Conservation (phyloP, 2,329 filamentous ascomycete species). For the Aspergillus oerlinghausenensis region DNA sequence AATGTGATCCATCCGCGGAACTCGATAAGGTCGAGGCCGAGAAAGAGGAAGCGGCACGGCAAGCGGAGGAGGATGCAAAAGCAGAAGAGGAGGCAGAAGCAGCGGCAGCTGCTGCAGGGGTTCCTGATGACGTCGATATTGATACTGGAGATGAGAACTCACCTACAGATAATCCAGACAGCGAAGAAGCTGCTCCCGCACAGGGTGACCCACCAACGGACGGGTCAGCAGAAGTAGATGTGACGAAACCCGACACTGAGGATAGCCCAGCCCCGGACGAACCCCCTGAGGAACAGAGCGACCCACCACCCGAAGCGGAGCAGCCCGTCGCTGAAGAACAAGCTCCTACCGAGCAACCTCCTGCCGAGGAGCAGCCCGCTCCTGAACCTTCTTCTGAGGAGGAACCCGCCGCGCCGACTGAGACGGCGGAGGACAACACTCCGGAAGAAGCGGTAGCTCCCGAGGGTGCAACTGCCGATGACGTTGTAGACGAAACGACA, state of each 20-base stretch:
- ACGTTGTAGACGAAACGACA: conserved; percentile 8
- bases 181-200: neutral
- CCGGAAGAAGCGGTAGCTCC: conserved; percentile 10
- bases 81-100: conserved; percentile 21
- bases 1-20: conserved; percentile 27
- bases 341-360: conserved; percentile 9
- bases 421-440: conserved; percentile 5
- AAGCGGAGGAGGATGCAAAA: conserved; percentile 29
- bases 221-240: conserved; percentile 6
- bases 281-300: conserved; percentile 8
- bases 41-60: conserved; percentile 29
- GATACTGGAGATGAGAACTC: conserved; percentile 5
- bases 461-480: conserved; percentile 3
- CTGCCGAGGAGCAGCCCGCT: conserved; percentile 13
- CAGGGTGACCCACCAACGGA: conserved; percentile 3
- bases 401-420: conserved; percentile 7
- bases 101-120: conserved; percentile 5
- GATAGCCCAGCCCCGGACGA: neutral
- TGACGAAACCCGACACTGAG: conserved; percentile 11
- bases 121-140: conserved; percentile 9
- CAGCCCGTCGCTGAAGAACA: conserved; percentile 11
- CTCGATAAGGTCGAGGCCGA: conserved; percentile 29
- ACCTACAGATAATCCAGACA: conserved; percentile 1
- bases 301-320: conserved; percentile 9
- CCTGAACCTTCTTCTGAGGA: conserved; percentile 13